Conservation (phyloP, 2,329 filamentous ascomycete species). For the Thelonectria discophora region DNA sequence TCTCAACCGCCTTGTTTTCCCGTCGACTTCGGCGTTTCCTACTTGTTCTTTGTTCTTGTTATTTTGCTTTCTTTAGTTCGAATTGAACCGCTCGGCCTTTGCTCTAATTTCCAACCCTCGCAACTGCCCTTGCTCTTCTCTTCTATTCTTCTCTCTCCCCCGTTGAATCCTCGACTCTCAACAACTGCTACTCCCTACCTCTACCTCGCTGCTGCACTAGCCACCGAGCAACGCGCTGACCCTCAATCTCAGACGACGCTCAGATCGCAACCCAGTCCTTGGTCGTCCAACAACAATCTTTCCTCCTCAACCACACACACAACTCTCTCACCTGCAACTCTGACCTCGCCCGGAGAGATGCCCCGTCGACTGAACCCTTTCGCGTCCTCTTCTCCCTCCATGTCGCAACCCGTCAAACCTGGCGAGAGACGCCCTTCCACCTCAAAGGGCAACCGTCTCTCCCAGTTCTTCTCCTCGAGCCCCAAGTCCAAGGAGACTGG, state of each 20-base stretch:
- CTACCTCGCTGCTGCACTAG: conserved; percentile 21
- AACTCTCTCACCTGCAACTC: neutral
- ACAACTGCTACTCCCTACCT: neutral
- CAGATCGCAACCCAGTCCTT: conserved; percentile 17
- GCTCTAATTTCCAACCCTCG: conserved; percentile 6
- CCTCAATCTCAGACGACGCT: conserved; percentile 14
- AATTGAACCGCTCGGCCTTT: conserved; percentile 14
- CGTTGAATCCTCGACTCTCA: neutral
- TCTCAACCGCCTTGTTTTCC: conserved; percentile 8
- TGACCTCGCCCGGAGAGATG: conserved; percentile 55
- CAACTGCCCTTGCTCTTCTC: conserved; percentile 6
- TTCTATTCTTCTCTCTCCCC: conserved; percentile 8
- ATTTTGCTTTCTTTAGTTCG: neutral
- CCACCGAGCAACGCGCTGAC: conserved; percentile 20
- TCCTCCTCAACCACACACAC: neutral
- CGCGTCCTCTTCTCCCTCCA: conserved; percentile 59
- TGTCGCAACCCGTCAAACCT: conserved; percentile 58
- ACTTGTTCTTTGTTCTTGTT: conserved; percentile 5
- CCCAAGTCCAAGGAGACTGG: conserved; percentile 76
- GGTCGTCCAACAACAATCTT: neutral
- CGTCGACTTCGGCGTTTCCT: conserved; percentile 5
- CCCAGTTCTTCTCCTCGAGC: conserved; percentile 83
- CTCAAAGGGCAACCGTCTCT: conserved; percentile 78
- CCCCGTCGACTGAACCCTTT: conserved; percentile 70
- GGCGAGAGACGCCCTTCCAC: conserved; percentile 67